Evolutionary conservation across 2,329 filamentous ascomycete species (phyloP).

Genomic region (Apiospora rasikravindrae): DNA sequence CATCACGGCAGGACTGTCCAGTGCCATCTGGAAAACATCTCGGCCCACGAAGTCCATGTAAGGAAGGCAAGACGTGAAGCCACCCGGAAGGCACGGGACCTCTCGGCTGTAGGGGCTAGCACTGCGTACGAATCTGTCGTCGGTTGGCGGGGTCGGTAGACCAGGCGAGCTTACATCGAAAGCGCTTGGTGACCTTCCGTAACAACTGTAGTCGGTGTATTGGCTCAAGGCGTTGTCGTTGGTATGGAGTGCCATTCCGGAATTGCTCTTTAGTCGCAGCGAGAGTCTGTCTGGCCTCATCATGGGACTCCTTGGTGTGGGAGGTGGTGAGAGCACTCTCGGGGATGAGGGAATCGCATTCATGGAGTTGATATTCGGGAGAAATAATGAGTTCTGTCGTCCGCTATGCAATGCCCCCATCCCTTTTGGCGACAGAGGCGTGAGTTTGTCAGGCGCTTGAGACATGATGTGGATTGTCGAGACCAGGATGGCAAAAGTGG

Average conservation of each 20-base stretch:
- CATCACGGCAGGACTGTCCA: constrained; percentile 53
- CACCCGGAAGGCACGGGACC: neutral
- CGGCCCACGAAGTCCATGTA: constrained; percentile 54
- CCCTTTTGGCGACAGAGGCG: constrained; percentile 1
- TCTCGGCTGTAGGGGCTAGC: constrained; percentile 22
- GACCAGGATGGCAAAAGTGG: neutral
- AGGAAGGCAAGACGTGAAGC: constrained; percentile 27
- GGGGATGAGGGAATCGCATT: constrained; percentile 26
- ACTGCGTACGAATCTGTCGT: constrained; percentile 22
- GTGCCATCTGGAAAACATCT: constrained; percentile 55
- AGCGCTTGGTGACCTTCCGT: constrained; percentile 33
- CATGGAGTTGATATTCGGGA: constrained; percentile 1
- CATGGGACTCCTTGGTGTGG: constrained; percentile 24
- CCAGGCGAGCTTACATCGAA: constrained; percentile 28
- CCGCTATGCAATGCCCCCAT: neutral
- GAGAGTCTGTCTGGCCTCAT: constrained; percentile 31
- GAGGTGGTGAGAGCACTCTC: neutral
- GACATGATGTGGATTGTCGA: neutral
- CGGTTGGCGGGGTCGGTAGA: constrained; percentile 29
- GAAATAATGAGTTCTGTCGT: neutral
- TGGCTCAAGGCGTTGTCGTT: constrained; percentile 51
- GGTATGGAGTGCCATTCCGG: constrained; percentile 51
- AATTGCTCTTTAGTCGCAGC: constrained; percentile 49
- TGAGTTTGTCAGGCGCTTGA: neutral
- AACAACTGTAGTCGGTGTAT: constrained; percentile 51